These are phyloP conservation scores for Penicillium pancosmium DNA, from an alignment of 495 filamentous ascomycete species.

Conservation along the genomic window DNA sequence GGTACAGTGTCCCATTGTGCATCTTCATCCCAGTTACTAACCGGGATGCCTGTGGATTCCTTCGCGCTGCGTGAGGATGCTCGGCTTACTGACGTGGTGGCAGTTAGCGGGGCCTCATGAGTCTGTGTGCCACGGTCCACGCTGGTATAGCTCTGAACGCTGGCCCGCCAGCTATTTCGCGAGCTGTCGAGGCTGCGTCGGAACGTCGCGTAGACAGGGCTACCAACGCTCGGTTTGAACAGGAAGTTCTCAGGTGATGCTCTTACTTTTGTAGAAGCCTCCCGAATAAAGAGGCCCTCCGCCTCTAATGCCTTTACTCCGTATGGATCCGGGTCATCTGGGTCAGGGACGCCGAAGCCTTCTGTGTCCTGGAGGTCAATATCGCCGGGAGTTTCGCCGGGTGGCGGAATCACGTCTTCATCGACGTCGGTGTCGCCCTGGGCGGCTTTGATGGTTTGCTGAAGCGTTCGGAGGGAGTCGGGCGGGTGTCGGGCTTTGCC, in stretches of 20 bases:
- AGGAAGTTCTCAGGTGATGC: conserved; percentile 77
- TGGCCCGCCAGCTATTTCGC: conserved; percentile 65
- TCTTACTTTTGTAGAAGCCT: conserved; percentile 72
- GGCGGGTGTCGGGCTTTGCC: conserved; percentile 75
- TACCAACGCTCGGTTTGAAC: conserved; percentile 73
- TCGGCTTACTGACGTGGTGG: conserved; percentile 42
- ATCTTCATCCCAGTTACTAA: conserved; percentile 28
- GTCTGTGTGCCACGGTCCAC: conserved; percentile 63
- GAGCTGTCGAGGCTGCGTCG: conserved; percentile 69
- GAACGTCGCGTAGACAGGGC: conserved; percentile 73
- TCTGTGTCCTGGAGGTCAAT: conserved; percentile 54
- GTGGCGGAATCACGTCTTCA: conserved; percentile 48
- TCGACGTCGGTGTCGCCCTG: conserved; percentile 79
- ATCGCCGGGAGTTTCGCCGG: conserved; percentile 74
- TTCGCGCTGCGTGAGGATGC: conserved; percentile 49
- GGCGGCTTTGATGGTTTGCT: conserved; percentile 81
- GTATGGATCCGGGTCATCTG: conserved; percentile 80
- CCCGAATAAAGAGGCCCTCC: conserved; percentile 81
- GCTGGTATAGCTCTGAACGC: conserved; percentile 67
- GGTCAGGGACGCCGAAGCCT: conserved; percentile 75
- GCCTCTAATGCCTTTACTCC: conserved; percentile 84
- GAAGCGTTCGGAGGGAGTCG: conserved; percentile 62
- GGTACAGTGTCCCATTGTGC: conserved; percentile 39
- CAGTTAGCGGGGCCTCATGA: conserved; percentile 55
- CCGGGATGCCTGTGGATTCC: conserved; percentile 45